Evolutionary conservation across 306 rosid species (phyloP), one percentile per base, ranked within the genome.

Genomic region (Cercis canadensis): DNA sequence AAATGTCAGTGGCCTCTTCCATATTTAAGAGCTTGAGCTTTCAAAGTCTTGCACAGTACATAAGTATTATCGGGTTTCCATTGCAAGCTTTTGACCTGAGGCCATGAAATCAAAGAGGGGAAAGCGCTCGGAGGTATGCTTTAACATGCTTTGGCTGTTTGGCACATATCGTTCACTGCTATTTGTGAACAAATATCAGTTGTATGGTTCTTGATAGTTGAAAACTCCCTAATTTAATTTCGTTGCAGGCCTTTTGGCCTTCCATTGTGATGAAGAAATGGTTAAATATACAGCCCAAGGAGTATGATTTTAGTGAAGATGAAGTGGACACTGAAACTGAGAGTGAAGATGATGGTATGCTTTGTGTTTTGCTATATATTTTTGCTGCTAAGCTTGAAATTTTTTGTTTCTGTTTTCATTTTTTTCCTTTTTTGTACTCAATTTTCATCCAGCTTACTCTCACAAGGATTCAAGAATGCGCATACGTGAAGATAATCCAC

Each of bases 201-300:
- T 40, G 1, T 58, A 36, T 39, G 17, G 31, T 62, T 24, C 4
- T 6, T 60, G 39, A 40, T 68, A 58, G 57, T 63, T 58, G 60
- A 45, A 33, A 29, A 65, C 54, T 81, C 47, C 13, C 69, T 51
- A 58, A 50, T 75, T 82, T 49, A 47, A 24, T 74, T 75, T 74
- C 64, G 7, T 81, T 79, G 74, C 85, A 94, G 97, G 86, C 92
- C 5, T 94, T 91, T 77, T 94, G 99, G 99, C 99, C 99, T 69
- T 91, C 99, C 51, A 72, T 94, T 80, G 83, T 94, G 86, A 87
- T 89, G 99, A 94, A 94, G 80, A 94, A 94, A 78, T 94, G 99
- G 99, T 67, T 94, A 57, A 94, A 94, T 58, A 86, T 94, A 44
- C 88, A 89, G 95, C 97, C 99, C 3, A 87, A 81, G 81, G 96